A percentile compares a stretch with the other conserved stretches of the same genome.
Conservation (phyloP, 768 basidiomycete species). For the Trametopsis cervina region DNA sequence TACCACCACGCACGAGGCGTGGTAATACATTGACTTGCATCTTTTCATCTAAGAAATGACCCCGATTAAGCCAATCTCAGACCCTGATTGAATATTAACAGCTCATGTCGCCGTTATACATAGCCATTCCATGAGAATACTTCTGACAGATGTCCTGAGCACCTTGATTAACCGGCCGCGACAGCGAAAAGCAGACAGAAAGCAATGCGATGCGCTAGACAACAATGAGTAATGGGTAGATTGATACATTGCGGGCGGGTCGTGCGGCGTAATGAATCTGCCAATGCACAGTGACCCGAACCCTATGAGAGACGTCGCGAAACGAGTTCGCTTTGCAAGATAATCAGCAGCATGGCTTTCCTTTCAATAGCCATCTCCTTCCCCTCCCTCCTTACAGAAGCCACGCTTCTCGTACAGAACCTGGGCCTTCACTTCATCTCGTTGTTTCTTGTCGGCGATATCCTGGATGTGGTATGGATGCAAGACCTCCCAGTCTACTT, state of each 20-base stretch:
- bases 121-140: too few relatives aligned
- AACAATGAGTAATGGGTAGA: neutral
- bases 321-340: neutral
- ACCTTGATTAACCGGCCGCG: too few relatives aligned
- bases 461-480: constrained; percentile 70
- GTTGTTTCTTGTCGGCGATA: constrained; percentile 63
- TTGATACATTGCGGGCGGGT: neutral
- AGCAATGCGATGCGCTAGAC: neutral
- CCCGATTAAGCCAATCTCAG: too few relatives aligned
- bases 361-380: constrained; percentile 87
- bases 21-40: too few relatives aligned
- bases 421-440: constrained; percentile 80
- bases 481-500: constrained; percentile 65
- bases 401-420: constrained; percentile 80
- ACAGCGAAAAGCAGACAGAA: neutral
- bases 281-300: constrained; percentile 19
- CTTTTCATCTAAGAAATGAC: too few relatives aligned
- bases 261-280: constrained; percentile 32
- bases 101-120: too few relatives aligned
- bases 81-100: neutral
- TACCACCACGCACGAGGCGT: too few relatives aligned
- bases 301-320: constrained; percentile 1
- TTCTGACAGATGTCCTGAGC: too few relatives aligned
- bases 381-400: constrained; percentile 92
- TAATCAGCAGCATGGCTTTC: neutral